Conservation (phyloP, 2,329 filamentous ascomycete species). For the Leptographium galeiforme region DNA sequence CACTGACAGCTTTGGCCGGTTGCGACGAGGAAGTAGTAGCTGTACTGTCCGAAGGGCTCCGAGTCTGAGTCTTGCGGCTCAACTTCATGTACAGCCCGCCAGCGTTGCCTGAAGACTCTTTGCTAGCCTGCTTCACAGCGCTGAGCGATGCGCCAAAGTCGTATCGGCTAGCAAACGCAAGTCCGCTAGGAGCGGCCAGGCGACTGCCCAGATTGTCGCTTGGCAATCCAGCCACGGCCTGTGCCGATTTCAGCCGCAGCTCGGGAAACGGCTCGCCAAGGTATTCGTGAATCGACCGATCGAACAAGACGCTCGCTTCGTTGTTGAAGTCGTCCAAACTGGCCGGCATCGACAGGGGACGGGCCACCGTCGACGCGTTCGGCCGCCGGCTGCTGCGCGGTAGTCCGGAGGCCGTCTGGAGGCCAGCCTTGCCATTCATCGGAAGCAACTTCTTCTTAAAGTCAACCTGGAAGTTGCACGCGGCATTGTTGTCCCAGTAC, state of each 20-base stretch:
- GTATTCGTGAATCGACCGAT: slow-evolving; percentile 46
- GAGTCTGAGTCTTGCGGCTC: slow-evolving; percentile 21
- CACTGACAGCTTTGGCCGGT: slow-evolving; percentile 8
- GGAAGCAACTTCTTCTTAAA: slow-evolving; percentile 68
- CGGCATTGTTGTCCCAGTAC: slow-evolving; percentile 88
- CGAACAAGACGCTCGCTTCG: slow-evolving; percentile 43
- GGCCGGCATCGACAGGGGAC: slow-evolving; percentile 41
- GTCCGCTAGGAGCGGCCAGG: slow-evolving; percentile 43
- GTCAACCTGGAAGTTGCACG: slow-evolving; percentile 84
- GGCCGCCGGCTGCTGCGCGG: slow-evolving; percentile 53
- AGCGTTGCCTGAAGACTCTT: slow-evolving; percentile 40
- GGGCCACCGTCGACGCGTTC: slow-evolving; percentile 25
- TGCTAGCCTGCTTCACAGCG: slow-evolving; percentile 65
- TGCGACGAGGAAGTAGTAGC: neutral
- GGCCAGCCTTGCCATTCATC: slow-evolving; percentile 40
- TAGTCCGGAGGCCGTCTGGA: slow-evolving; percentile 26
- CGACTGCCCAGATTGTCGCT: slow-evolving; percentile 44
- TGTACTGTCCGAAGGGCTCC: neutral
- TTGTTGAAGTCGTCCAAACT: slow-evolving; percentile 61
- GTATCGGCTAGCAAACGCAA: slow-evolving; percentile 84
- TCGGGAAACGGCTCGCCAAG: slow-evolving; percentile 47
- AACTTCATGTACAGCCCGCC: slow-evolving; percentile 46
- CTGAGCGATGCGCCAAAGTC: slow-evolving; percentile 88
- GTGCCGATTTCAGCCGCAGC: slow-evolving; percentile 57
- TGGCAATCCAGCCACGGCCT: slow-evolving; percentile 49